Base-by-base conservation (phyloP, 176 grass and related monocot species). In the Ensete glaucum region DNA sequence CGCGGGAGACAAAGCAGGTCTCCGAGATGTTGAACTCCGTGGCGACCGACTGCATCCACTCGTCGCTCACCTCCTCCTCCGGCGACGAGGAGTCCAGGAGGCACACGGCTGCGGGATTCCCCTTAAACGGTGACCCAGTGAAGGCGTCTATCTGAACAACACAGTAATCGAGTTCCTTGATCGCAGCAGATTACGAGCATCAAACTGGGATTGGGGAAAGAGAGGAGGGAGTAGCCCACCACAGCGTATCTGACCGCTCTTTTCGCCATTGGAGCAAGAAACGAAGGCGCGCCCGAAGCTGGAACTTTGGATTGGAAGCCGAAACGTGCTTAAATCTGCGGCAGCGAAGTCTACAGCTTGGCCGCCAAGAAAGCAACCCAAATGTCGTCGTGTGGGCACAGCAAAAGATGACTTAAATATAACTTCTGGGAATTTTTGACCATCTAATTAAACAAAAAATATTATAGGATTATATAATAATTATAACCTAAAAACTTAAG, bases 1-100 rank as follows among this genome's bases (percentile, higher is more conserved):
- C 73, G 27, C 58, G 80, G 73, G 76, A 16, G 43, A 96, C 76
- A 82, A 83, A 96, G 77, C 74, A 75, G 17, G 89, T 88, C 65
- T 80, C 10, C 8, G 81, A 77, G 77, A 88, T 65, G 85, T 96
- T 92, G 86, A 96, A 96, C 77, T 96, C 93, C 67, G 43, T 69
- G 73, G 93, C 89, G 17, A 96, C 85, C 55, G 81, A 81, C 71
- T 84, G 83, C 89, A 96, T 85, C 93, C 93, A 92, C 8, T 73
- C 53, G 53, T 82, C 87, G 54, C 89, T 81, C 9, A 76, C 79
- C 3, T 2, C 83, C 11, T 43, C 73, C 14, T 27, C 52, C 26
- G 74, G 56, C 72, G 79, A 13, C 67, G 27, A 79, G 1, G 22
- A 77, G 1, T 96, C 79, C 49, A 96, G 80, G 24, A 91, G 25